phyloP scores from a whole-genome alignment of 768 basidiomycete species.

The Tephrocybe sp. region DNA sequence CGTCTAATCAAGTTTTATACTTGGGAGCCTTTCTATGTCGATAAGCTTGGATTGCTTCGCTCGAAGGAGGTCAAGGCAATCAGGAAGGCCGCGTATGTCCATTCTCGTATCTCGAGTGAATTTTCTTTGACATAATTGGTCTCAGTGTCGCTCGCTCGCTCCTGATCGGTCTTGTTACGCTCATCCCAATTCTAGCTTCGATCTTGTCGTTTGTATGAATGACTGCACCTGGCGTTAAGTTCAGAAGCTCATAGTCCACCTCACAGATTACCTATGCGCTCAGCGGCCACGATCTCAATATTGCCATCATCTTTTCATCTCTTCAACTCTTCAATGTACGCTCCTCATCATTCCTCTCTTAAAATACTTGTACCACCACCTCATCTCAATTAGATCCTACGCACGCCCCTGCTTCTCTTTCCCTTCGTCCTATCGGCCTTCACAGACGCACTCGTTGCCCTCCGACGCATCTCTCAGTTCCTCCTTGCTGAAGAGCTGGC shows the following conservation, averaged over 20 bases:
- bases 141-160: conserved; percentile 33
- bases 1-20: conserved; percentile 64
- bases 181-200: conserved; percentile 53
- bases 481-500: conserved; percentile 55
- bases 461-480: conserved; percentile 46
- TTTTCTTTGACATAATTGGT: conserved; percentile 5
- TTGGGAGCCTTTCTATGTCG: conserved; percentile 52
- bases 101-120: background rate
- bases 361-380: background rate
- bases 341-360: conserved; percentile 17
- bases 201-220: conserved; percentile 49
- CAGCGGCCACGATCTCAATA: conserved; percentile 50
- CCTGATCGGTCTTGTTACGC: conserved; percentile 44
- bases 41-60: conserved; percentile 39
- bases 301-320: conserved; percentile 55
- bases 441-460: conserved; percentile 49
- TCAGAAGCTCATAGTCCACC: too few relatives aligned
- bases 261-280: conserved; percentile 62
- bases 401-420: conserved; percentile 52
- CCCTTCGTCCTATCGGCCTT: conserved; percentile 51
- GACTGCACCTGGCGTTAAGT: background rate
- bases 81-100: conserved; percentile 34
- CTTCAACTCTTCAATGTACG: conserved; percentile 56
- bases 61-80: conserved; percentile 38
- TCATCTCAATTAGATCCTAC: conserved; percentile 57